Percentiles rank a stretch among this genome's conserved stretches.
Evolutionary conservation across 192 early-diverging fungal genomes (phyloP).

Genomic region (Entomortierella chlamydospora): DNA sequence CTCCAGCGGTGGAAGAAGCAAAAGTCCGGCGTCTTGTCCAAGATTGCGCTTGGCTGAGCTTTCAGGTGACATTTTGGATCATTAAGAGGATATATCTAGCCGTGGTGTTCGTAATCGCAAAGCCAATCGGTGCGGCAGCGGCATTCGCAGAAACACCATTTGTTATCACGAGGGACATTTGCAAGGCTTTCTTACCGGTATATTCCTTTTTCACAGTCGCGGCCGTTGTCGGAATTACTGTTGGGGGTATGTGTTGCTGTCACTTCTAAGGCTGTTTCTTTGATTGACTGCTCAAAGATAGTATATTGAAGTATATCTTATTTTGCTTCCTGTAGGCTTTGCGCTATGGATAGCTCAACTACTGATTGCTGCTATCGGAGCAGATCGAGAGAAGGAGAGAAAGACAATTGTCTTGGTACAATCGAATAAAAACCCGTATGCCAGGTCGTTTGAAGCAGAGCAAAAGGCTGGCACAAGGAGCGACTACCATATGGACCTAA

Average conservation of each 20-base stretch:
- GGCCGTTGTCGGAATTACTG: slow-evolving; percentile 34
- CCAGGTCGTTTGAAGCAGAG: too few relatives aligned
- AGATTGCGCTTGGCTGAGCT: neutral
- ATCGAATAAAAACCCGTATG: too few relatives aligned
- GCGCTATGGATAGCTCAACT: slow-evolving; percentile 45
- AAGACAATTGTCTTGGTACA: too few relatives aligned
- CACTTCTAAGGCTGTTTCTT: neutral
- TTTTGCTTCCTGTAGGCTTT: slow-evolving; percentile 3
- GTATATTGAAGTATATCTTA: neutral
- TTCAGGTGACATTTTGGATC: neutral
- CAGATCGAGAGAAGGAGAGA: slow-evolving; percentile 4
- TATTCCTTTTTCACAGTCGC: slow-evolving; percentile 46
- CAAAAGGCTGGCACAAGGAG: too few relatives aligned
- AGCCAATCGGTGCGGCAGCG: slow-evolving; percentile 1
- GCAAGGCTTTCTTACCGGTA: slow-evolving; percentile 38
- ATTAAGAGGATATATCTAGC: neutral
- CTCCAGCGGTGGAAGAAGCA: neutral
- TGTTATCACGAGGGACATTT: slow-evolving; percentile 27
- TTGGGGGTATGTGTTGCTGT: slow-evolving; percentile 46
- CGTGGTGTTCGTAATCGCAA: neutral
- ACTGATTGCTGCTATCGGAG: slow-evolving; percentile 37
- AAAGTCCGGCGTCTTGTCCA: neutral
- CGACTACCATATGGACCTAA: too few relatives aligned
- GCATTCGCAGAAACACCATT: slow-evolving; percentile 18
- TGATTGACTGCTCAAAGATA: neutral